phyloP scores from a whole-genome alignment of 192 early-diverging fungal genomes.

The Geranomyces variabilis region DNA sequence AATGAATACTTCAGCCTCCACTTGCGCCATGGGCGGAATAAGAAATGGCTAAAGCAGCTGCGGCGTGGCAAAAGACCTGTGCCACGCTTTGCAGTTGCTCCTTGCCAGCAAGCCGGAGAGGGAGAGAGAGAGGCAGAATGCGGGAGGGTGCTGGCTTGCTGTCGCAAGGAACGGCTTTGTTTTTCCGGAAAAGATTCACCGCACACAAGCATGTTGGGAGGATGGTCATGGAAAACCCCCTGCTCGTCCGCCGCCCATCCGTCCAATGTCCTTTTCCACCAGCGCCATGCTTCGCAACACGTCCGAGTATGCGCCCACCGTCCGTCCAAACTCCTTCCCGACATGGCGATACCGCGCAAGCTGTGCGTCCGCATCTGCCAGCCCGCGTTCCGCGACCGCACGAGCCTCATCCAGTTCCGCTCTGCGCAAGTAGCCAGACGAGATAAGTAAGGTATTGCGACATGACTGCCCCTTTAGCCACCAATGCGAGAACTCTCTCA shows the following conservation, averaged over 20 bases:
- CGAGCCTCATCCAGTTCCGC: background rate
- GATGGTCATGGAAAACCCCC: background rate
- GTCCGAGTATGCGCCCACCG: constrained; percentile 12
- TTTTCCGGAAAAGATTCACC: no score
- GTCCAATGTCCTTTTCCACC: constrained; percentile 23
- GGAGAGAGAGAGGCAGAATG: no score
- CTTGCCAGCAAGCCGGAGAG: no score
- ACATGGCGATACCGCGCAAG: constrained; percentile 10
- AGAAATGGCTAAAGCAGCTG: no score
- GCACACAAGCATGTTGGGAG: no score
- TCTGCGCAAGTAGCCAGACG: background rate
- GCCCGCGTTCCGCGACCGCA: background rate
- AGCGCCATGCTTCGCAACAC: constrained; percentile 14
- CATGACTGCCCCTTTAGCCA: background rate
- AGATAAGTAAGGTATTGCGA: background rate
- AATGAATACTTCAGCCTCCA: no score
- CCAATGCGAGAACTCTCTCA: background rate
- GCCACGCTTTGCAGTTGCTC: no score
- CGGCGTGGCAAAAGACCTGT: no score
- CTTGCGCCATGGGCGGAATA: no score
- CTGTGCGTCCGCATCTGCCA: constrained; percentile 6
- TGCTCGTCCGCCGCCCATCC: background rate
- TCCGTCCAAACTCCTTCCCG: constrained; percentile 19
- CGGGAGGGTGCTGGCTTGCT: no score
- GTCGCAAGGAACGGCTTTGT: no score